Evolutionary conservation across 1,139 yeast genomes (phyloP), one percentile per base, ranked within the genome.

Genomic region (Saccharomyces hybrid): DNA sequence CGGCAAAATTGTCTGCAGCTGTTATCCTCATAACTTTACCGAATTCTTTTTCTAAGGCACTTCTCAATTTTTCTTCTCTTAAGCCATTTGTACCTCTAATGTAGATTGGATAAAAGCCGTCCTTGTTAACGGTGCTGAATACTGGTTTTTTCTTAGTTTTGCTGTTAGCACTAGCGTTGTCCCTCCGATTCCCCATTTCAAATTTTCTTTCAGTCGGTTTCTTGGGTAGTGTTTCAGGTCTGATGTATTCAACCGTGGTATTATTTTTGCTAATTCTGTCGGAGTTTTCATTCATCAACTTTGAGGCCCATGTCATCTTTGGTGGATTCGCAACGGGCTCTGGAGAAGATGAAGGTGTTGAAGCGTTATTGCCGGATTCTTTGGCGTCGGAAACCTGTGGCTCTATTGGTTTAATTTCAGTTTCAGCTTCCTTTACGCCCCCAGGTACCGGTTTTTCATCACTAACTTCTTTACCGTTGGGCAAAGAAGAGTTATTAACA

Each of bases 31-130:
- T 60, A 7, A 67, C 63, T 8, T 61, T 60, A n/a, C 71, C 71
- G 52, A 65, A 67, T 47, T 64, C 67, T 41, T 57, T 60, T 42
- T 58, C 61, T 23, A 67, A 55, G 3, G 60, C 60, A 30, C 51
- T 59, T 42, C 59, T 66, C 34, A 67, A 49, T 26, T 52, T 57
- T 23, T 66, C 69, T 31, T 66, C 69, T 27, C 59, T 61, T 13
- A 66, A 42, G 5, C 66, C 66, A n/a, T 59, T 61, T 2, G 68
- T 65, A 16, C 68, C 67, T 48, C 62, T 63, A 42, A 67, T 62
- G 52, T 63, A 67, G 13, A 67, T 61, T 5, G 71, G 70, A 50
- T 58, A 67, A 56, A 56, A 65, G 1, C 70, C 71, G 49, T 64
- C 67, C 54, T 59, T 64, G 56, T 67, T 67, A n/a, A 61, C 66